Percentiles rank a stretch among this genome's conserved stretches.
phyloP scores from a whole-genome alignment of 257 asterid genomes.

The Salvia hispanica region DNA sequence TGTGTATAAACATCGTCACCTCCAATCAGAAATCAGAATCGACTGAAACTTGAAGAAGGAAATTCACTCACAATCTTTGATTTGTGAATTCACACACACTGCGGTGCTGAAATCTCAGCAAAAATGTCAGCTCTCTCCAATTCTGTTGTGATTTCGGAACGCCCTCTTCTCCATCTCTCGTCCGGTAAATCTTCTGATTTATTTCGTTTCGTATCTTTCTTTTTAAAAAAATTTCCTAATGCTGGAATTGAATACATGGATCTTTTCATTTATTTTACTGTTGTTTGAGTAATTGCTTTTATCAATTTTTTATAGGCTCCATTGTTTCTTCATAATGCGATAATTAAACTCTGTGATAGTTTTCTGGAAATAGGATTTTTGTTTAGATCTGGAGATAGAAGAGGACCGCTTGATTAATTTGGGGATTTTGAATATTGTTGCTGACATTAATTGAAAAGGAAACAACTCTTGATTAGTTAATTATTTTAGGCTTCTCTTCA shows the following conservation, averaged over 20 bases:
- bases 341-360: neutral
- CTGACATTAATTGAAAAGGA: neutral
- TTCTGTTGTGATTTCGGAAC: slow-evolving; percentile 41
- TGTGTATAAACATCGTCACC: slow-evolving; percentile 19
- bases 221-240: neutral
- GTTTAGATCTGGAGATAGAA: neutral
- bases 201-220: neutral
- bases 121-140: slow-evolving; percentile 53
- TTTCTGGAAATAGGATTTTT: neutral
- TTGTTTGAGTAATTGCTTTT: neutral
- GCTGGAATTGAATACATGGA: neutral
- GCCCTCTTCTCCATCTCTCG: slow-evolving; percentile 36
- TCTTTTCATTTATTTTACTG: slow-evolving; percentile 1
- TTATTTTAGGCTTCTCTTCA: too few species aligned
- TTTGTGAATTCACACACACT: slow-evolving; percentile 13
- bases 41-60: neutral
- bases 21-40: neutral
- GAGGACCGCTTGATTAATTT: neutral
- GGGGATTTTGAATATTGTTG: slow-evolving; percentile 5
- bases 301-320: neutral
- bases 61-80: neutral
- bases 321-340: neutral
- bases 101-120: slow-evolving; percentile 10
- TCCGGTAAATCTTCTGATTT: slow-evolving; percentile 38
- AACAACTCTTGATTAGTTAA: too few species aligned